phyloP scores from a whole-genome alignment of 176 grass and related monocot genomes.

The Zoysia pacifica region DNA sequence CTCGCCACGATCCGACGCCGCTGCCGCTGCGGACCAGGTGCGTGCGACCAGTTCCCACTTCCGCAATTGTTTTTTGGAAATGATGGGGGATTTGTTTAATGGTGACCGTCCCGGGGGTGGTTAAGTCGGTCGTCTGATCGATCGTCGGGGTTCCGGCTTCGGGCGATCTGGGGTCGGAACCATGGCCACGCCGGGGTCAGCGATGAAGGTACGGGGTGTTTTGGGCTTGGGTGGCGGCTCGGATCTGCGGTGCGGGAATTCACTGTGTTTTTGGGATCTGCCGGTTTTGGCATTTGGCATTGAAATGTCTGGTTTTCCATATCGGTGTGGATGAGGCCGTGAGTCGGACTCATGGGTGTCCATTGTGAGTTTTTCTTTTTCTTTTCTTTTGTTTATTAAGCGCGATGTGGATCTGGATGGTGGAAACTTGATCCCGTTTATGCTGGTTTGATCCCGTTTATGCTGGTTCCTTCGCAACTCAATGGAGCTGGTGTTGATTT shows the following conservation, averaged over 20 bases:
- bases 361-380: not conserved
- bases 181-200: slow-evolving; percentile 53
- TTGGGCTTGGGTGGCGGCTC: not conserved
- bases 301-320: not conserved
- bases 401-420: slow-evolving; percentile 31
- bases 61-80: not conserved
- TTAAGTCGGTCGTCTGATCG: slow-evolving; percentile 43
- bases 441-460: not conserved
- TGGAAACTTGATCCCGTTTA: not conserved
- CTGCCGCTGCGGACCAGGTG: slow-evolving; percentile 30
- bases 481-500: slow-evolving; percentile 12
- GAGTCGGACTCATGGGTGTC: not conserved
- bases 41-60: slow-evolving; percentile 43
- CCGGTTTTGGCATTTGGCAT: slow-evolving; percentile 22
- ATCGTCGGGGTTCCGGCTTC: slow-evolving; percentile 1
- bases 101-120: slow-evolving; percentile 31
- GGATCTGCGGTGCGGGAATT: slow-evolving; percentile 45
- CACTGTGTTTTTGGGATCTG: slow-evolving; percentile 36
- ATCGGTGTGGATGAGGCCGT: slow-evolving; percentile 5
- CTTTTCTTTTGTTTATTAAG: no score
- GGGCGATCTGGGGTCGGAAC: slow-evolving; percentile 44
- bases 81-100: slow-evolving; percentile 46
- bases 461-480: not conserved
- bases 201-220: slow-evolving; percentile 44
- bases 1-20: slow-evolving; percentile 43